Conservation (phyloP, 2,329 filamentous ascomycete genomes). For the Amesomyces nigricolor region DNA sequence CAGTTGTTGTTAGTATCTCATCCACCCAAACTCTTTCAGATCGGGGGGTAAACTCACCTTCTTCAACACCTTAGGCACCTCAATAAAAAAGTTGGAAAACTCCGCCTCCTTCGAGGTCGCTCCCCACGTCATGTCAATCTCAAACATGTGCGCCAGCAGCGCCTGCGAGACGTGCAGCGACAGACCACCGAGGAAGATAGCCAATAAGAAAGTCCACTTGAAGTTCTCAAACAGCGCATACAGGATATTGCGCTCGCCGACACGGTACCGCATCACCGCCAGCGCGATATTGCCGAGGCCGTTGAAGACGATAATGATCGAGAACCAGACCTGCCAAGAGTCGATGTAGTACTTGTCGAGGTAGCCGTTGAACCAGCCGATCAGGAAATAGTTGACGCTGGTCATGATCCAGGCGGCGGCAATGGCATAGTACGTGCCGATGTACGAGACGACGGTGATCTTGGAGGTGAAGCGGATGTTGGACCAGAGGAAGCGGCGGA, state of each 20-base stretch:
- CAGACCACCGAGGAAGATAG: slow-evolving; percentile 77
- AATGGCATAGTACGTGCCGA: slow-evolving; percentile 76
- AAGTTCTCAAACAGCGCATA: slow-evolving; percentile 57
- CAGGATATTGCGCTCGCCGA: slow-evolving; percentile 57
- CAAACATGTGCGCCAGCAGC: slow-evolving; percentile 74
- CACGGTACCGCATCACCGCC: slow-evolving; percentile 66
- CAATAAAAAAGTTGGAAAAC: slow-evolving; percentile 78
- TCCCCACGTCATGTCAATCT: slow-evolving; percentile 82
- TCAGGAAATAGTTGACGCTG: slow-evolving; percentile 66
- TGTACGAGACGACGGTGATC: slow-evolving; percentile 69
- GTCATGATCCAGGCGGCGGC: slow-evolving; percentile 71
- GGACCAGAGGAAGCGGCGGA: slow-evolving; percentile 66
- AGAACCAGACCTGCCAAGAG: slow-evolving; percentile 75
- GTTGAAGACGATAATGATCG: slow-evolving; percentile 73
- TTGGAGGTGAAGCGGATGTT: slow-evolving; percentile 71
- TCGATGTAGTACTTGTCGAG: slow-evolving; percentile 77
- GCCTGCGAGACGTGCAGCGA: slow-evolving; percentile 77
- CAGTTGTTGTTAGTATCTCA: slow-evolving; percentile 5
- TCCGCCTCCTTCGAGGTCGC: slow-evolving; percentile 78
- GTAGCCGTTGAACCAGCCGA: slow-evolving; percentile 71
- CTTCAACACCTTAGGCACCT: slow-evolving; percentile 71
- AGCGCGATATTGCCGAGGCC: slow-evolving; percentile 67
- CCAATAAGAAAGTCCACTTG: slow-evolving; percentile 68
- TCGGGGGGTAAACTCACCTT: slow-evolving; percentile 50
- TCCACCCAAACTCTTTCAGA: too few species aligned